Base-by-base conservation (phyloP, 768 basidiomycete genomes). In the Leucocoprinus birnbaumii region DNA sequence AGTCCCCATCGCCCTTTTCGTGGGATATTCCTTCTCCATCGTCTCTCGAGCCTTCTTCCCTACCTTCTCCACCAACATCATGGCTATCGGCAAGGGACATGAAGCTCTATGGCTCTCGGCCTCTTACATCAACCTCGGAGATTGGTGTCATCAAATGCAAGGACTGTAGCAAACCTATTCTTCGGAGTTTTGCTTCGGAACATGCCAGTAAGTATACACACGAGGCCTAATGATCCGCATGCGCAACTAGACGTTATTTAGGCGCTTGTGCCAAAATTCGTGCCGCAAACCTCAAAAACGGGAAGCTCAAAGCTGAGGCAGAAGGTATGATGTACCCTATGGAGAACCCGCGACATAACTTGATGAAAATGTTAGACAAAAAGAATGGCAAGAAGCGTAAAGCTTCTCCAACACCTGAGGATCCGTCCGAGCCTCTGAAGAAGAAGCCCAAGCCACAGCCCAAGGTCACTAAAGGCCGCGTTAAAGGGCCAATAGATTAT, bases 1-100 rank as follows among this genome's bases (percentile, higher is more conserved):
- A 59, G 62, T 76, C 71, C 59, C 73, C 81, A 16, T 67, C 80
- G 1, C 79, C 87, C 0, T 88, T 91, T 64, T 79, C 83, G 16
- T 91, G 88, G 83, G 80, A 84, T 38, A 70, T 70, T 1, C 63
- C 77, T 2, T 63, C 70, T 2, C 72, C 79, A 0, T 67, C 71
- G 10, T 59, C 73, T 5, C 57, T 65, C 1, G 74, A 80, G 41
- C 60, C 73, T 3, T 64, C 75, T 2, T 73, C 76, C 1, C 69
- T 84, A 2, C 79, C 82, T 0, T 84, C 87, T 0, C 91, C 92
- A 0, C 92, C 93, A 0, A 88, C 91, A 21, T 79, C 85, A 73
- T 92, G 91, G 86, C 84, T 95, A 13, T 82, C 87, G 24, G 91
- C 89, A 7, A 80, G 80, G 45, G 91, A 94, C 63, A 94, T 93